Evolutionary conservation across 1,284 basidiomycete genomes (phyloP), one percentile per base, ranked within the genome.

Genomic region (Inonotus hispidus): DNA sequence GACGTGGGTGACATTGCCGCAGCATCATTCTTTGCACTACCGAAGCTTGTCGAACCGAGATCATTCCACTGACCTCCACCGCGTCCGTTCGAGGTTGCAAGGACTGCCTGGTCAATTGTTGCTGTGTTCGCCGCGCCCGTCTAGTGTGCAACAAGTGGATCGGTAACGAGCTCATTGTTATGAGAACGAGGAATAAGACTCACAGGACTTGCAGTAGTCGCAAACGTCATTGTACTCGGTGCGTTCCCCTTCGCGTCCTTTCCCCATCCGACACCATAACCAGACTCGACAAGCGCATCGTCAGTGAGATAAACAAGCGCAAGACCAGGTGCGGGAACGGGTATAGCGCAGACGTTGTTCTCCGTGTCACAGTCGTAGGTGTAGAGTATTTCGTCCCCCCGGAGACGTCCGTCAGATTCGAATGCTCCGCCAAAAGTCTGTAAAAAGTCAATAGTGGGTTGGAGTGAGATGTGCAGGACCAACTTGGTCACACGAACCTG

Each of bases 351-450:
- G 7, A 67, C 62, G 19, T 73, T 72, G 63, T 71, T 66, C 2
- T 63, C 41, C n/a, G 64, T 66, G 58, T 70, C 68, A 64, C 78
- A 79, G 4, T 65, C 39, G 32, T 77, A 71, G 1, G 69, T 69
- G 21, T 70, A 61, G 0, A 76, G 77, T 8, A 67, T 52, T 13
- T 70, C 64, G n/a, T 66, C 63, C 13, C 75, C 75, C 39, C 67
- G 65, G 16, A 79, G 68, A 32, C 71, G 67, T 0, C 79, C 79
- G 63, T 88, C 87, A 1, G 82, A 83, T 39, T 75, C 71, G 70
- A 88, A 91, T 21, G 73, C 74, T 5, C 72, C 74, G 16, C 89
- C 89, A 62, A 90, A 82, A 0, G 87, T 90, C 81, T 93, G 74
- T 23, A 47, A 50, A 14, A 52, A 39, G 11, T 56, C 47, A 56